These are phyloP conservation scores for Lomentospora prolificans DNA, from an alignment of 2,329 filamentous ascomycete genomes.

Conservation along the genomic window DNA sequence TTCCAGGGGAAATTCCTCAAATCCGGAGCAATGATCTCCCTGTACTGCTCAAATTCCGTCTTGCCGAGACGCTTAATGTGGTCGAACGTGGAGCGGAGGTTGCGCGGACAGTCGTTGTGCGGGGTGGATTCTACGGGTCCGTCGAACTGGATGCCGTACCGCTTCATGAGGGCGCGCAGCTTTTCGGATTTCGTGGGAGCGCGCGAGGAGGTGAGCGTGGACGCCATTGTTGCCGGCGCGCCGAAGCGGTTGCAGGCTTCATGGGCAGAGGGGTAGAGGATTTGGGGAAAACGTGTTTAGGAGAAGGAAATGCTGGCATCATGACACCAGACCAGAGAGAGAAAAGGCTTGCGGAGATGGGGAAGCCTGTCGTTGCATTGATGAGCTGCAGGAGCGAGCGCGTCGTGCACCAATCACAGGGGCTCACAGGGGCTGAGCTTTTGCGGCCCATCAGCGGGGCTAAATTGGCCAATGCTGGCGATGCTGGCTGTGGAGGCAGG, in stretches of 20 bases:
- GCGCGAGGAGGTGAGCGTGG: neutral
- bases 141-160: neutral
- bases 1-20: neutral
- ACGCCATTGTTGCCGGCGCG: neutral
- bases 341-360: no score
- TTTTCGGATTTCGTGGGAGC: neutral
- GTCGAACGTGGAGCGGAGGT: neutral
- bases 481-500: no score
- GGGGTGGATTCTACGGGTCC: neutral
- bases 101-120: neutral
- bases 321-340: no score
- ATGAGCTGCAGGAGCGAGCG: no score
- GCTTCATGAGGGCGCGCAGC: neutral
- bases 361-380: no score
- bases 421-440: no score
- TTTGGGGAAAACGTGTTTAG: no score
- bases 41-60: neutral
- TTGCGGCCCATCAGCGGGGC: no score
- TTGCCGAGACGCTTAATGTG: neutral
- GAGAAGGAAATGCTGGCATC: no score
- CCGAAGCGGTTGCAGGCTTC: neutral
- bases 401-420: no score
- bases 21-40: neutral
- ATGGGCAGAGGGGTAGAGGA: neutral
- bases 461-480: no score